Percentiles rank a stretch among this genome's conserved stretches.
These are phyloP conservation scores for Polyplosphaeria fusca DNA, from an alignment of 495 filamentous ascomycete genomes.

Conservation along the genomic window DNA sequence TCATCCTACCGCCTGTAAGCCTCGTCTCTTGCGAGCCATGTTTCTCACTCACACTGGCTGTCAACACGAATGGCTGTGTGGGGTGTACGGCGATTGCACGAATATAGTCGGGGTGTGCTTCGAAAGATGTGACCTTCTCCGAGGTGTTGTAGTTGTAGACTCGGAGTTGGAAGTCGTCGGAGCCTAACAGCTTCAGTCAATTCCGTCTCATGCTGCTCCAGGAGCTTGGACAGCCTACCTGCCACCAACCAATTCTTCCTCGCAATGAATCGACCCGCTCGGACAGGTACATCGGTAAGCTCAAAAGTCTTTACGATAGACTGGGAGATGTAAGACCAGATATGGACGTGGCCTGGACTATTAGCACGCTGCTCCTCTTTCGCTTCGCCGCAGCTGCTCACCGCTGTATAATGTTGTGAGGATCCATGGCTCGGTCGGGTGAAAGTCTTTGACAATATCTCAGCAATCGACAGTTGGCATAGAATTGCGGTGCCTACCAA, in stretches of 20 bases:
- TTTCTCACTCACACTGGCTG: slow-evolving; percentile 50
- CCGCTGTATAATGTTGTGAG: slow-evolving; percentile 94
- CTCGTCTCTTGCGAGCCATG: background rate
- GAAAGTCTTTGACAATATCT: slow-evolving; percentile 28
- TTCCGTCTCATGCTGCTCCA: background rate
- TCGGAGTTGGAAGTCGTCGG: slow-evolving; percentile 95
- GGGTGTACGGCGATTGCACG: slow-evolving; percentile 97
- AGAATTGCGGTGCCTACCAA: slow-evolving; percentile 17
- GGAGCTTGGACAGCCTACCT: slow-evolving; percentile 45
- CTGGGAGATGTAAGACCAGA: slow-evolving; percentile 98
- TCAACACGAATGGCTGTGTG: slow-evolving; percentile 91
- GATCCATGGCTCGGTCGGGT: slow-evolving; percentile 53
- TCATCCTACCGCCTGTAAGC: slow-evolving; percentile 65
- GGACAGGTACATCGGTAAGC: slow-evolving; percentile 96
- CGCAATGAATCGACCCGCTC: slow-evolving; percentile 93
- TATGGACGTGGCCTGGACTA: slow-evolving; percentile 83
- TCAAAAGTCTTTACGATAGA: slow-evolving; percentile 99
- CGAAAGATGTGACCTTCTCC: slow-evolving; percentile 97
- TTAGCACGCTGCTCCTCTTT: slow-evolving; percentile 1
- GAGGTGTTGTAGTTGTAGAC: slow-evolving; percentile 93
- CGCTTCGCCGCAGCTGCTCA: slow-evolving; percentile 44
- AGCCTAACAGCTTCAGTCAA: slow-evolving; percentile 40
- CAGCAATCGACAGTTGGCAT: background rate
- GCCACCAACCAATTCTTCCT: slow-evolving; percentile 99
- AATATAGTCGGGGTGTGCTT: slow-evolving; percentile 99